A percentile compares a stretch with the other conserved stretches of the same genome.
Conservation (phyloP, 2,329 filamentous ascomycete species). For the Aspergillus sp. region DNA sequence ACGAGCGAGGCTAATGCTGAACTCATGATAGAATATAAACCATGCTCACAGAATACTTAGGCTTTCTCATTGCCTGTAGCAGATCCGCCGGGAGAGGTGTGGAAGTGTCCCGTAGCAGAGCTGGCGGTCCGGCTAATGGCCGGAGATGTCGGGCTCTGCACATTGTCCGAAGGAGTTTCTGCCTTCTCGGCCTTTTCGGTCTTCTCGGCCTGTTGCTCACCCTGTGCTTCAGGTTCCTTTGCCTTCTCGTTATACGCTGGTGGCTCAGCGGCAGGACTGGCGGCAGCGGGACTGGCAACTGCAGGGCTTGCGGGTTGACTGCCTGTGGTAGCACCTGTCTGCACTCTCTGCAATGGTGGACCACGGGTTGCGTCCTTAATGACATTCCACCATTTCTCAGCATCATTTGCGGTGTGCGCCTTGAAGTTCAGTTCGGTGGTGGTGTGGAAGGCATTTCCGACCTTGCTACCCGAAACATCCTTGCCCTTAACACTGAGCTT, state of each 20-base stretch:
- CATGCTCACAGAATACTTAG: no score
- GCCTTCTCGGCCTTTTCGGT: neutral
- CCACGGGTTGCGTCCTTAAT: slow-evolving; percentile 45
- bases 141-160: neutral
- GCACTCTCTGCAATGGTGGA: slow-evolving; percentile 1
- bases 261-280: slow-evolving; percentile 7
- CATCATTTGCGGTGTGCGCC: slow-evolving; percentile 73
- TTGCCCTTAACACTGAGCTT: slow-evolving; percentile 97
- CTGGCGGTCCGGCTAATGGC: slow-evolving; percentile 1
- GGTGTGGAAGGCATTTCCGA: slow-evolving; percentile 77
- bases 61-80: slow-evolving; percentile 3
- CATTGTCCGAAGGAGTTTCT: neutral
- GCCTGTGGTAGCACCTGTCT: slow-evolving; percentile 6
- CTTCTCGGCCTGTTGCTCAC: neutral
- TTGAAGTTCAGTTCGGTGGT: slow-evolving; percentile 81
- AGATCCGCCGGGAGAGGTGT: slow-evolving; percentile 21
- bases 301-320: slow-evolving; percentile 10
- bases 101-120: slow-evolving; percentile 18
- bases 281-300: neutral
- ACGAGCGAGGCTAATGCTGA: no score
- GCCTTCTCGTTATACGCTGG: slow-evolving; percentile 22
- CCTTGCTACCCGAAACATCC: slow-evolving; percentile 70
- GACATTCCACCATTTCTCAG: slow-evolving; percentile 77
- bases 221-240: slow-evolving; percentile 4
- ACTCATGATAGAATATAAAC: no score